These are phyloP conservation scores for Guyanaporus albipodus DNA, from an alignment of 768 basidiomycete genomes.

Conservation along the genomic window DNA sequence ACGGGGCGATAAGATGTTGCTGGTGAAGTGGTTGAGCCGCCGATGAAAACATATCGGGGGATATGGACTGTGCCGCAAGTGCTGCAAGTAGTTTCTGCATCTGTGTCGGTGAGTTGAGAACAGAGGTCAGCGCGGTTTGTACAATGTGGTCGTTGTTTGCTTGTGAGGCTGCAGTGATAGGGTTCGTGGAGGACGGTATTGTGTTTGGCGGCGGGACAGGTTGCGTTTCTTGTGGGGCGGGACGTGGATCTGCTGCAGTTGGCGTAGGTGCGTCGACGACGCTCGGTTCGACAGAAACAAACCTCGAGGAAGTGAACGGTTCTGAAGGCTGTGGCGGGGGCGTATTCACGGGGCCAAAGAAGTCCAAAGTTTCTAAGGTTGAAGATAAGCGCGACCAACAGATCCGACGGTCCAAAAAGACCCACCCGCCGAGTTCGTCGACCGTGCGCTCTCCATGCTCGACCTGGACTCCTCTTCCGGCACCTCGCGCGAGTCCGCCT, in stretches of 20 bases:
- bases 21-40: constrained; percentile 16
- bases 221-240: constrained; percentile 13
- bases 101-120: constrained; percentile 48
- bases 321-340: constrained; percentile 39
- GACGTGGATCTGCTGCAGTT: constrained; percentile 7
- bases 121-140: constrained; percentile 48
- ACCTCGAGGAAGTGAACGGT: constrained; percentile 21
- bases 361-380: constrained; percentile 34
- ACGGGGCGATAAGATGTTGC: constrained; percentile 28
- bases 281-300: constrained; percentile 27
- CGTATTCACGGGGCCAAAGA: constrained; percentile 45
- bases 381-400: constrained; percentile 1
- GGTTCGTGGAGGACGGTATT: constrained; percentile 11
- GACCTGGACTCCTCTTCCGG: constrained; percentile 39
- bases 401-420: not conserved
- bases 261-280: constrained; percentile 17
- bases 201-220: constrained; percentile 10
- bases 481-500: constrained; percentile 34
- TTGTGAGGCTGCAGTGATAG: constrained; percentile 11
- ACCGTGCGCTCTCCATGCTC: constrained; percentile 26
- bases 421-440: constrained; percentile 13
- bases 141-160: constrained; percentile 43
- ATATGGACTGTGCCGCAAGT: constrained; percentile 30
- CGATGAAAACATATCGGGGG: constrained; percentile 21
- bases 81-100: constrained; percentile 55